phyloP scores from a whole-genome alignment of 2,329 filamentous ascomycete species.

The Microcera coccophila region DNA sequence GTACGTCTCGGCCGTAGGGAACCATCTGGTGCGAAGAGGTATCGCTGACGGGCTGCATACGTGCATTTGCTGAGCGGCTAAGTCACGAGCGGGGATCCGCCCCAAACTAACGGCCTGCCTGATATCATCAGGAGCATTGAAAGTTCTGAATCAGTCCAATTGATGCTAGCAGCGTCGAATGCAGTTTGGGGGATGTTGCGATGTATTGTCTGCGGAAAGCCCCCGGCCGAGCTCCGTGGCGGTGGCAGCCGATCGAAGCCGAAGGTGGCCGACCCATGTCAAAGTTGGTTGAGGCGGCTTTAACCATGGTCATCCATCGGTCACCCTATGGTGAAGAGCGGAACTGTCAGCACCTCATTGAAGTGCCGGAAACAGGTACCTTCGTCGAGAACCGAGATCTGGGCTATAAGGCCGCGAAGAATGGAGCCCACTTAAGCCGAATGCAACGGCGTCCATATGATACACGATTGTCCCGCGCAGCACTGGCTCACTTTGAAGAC shows the following conservation, averaged over 20 bases:
- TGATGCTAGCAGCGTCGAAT: slow-evolving; percentile 23
- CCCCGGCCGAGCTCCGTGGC: slow-evolving; percentile 26
- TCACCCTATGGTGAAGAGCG: slow-evolving; percentile 11
- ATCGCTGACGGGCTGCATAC: slow-evolving; percentile 16
- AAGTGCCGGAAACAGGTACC: slow-evolving; percentile 6
- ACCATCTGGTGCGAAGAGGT: slow-evolving; percentile 13
- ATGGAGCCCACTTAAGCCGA: not conserved
- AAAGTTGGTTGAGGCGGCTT: slow-evolving; percentile 13
- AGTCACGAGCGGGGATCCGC: slow-evolving; percentile 25
- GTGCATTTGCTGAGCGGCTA: slow-evolving; percentile 16
- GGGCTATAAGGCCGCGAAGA: not conserved
- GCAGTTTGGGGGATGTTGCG: slow-evolving; percentile 16
- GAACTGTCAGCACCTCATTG: slow-evolving; percentile 17
- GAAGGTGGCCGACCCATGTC: slow-evolving; percentile 34
- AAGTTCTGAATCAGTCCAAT: slow-evolving; percentile 10
- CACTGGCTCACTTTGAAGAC: not conserved
- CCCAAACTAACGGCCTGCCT: slow-evolving; percentile 21
- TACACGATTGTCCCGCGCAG: not conserved
- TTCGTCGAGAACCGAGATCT: slow-evolving; percentile 17
- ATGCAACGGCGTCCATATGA: not conserved
- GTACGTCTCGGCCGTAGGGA: slow-evolving; percentile 1
- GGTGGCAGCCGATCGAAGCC: slow-evolving; percentile 40
- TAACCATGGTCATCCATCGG: slow-evolving; percentile 1
- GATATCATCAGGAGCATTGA: slow-evolving; percentile 24
- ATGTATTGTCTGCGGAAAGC: slow-evolving; percentile 27